phyloP scores from a whole-genome alignment of 108 stramenopile species.

The Tribonema minus region DNA sequence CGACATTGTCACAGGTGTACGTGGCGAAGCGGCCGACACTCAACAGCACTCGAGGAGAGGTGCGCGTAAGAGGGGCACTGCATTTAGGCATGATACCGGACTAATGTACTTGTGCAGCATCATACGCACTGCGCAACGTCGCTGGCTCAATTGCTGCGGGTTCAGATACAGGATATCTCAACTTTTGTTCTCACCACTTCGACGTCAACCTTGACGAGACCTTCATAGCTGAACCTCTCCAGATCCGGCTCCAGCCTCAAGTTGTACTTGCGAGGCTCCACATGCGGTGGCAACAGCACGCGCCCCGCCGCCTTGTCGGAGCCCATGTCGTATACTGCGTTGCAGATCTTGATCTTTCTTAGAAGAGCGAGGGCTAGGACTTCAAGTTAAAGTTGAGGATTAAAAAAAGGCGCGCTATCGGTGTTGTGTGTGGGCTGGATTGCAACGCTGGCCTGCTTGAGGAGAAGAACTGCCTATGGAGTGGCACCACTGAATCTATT shows the following conservation, averaged over 20 bases:
- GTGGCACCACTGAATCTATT: no score
- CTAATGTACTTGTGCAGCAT: not conserved
- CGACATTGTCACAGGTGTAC: not conserved
- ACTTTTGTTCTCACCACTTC: slow-evolving; percentile 8
- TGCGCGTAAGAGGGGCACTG: not conserved
- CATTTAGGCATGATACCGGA: not conserved
- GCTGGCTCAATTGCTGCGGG: not conserved
- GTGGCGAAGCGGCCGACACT: not conserved
- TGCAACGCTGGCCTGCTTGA: no score
- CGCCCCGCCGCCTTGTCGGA: no score
- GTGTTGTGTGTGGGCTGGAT: no score
- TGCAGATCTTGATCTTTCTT: no score
- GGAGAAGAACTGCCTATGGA: no score
- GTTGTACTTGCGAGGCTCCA: slow-evolving; percentile 63
- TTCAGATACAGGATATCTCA: not conserved
- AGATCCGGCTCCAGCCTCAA: slow-evolving; percentile 71
- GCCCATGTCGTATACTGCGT: no score
- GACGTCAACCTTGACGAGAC: slow-evolving; percentile 59
- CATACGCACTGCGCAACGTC: not conserved
- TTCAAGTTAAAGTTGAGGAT: no score
- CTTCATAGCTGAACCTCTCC: slow-evolving; percentile 74
- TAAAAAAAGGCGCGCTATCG: no score
- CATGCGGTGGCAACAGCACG: slow-evolving; percentile 6
- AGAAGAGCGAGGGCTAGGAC: no score
- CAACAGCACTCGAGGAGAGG: not conserved